Evolutionary conservation across 192 early-diverging fungal species (phyloP).

Genomic region (Oehlia diaphana): DNA sequence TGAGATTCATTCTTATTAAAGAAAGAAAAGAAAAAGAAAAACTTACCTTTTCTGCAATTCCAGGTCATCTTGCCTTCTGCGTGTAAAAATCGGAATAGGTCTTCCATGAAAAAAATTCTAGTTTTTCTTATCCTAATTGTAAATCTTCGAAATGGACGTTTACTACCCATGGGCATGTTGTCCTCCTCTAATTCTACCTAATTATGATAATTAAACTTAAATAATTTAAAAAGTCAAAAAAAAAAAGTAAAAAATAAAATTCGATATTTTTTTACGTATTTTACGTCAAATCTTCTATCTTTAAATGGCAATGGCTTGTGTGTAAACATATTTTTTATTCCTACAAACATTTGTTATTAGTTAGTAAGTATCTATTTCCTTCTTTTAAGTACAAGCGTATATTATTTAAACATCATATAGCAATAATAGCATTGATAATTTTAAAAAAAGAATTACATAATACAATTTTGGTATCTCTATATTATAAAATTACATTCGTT

Average conservation of each 20-base stretch:
- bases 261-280: conserved; percentile 36
- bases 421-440: too few relatives aligned
- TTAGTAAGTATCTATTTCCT: too few relatives aligned
- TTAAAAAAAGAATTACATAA: too few relatives aligned
- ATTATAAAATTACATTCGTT: too few relatives aligned
- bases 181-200: conserved; percentile 49
- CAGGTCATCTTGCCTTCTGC: conserved; percentile 39
- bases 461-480: too few relatives aligned
- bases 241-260: background rate
- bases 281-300: conserved; percentile 57
- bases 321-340: conserved; percentile 74
- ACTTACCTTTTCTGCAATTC: conserved; percentile 35
- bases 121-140: conserved; percentile 62
- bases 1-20: background rate
- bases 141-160: conserved; percentile 52
- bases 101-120: conserved; percentile 61
- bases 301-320: conserved; percentile 50
- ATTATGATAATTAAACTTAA: background rate
- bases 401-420: too few relatives aligned
- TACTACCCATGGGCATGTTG: conserved; percentile 20
- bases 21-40: too few relatives aligned
- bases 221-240: background rate
- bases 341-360: conserved; percentile 60
- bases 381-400: too few relatives aligned
- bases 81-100: conserved; percentile 52